Evolutionary conservation across 1,284 basidiomycete species (phyloP).

Genomic region (Microbotryomycetes sp.): DNA sequence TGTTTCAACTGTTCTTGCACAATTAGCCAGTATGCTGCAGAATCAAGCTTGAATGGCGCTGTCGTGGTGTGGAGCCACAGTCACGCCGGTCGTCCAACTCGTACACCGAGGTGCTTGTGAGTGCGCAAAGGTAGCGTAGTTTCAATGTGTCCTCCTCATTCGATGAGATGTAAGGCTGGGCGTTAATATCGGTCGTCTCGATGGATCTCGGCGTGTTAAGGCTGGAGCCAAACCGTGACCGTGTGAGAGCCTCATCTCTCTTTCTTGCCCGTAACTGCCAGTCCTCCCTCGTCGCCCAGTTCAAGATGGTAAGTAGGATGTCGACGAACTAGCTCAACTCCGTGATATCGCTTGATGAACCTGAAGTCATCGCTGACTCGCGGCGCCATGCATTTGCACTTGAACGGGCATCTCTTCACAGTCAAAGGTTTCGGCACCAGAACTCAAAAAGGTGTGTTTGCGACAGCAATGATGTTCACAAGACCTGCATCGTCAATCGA

Average conservation of each 20-base stretch:
- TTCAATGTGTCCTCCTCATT: too few relatives aligned
- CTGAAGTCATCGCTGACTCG: not conserved
- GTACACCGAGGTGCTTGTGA: too few relatives aligned
- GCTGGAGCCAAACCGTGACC: too few relatives aligned
- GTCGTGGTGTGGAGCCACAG: too few relatives aligned
- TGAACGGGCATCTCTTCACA: not conserved
- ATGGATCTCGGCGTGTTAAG: too few relatives aligned
- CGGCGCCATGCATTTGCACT: not conserved
- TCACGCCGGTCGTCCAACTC: too few relatives aligned
- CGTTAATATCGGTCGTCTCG: too few relatives aligned
- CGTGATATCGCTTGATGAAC: not conserved
- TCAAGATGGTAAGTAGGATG: not conserved
- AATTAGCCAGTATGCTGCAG: too few relatives aligned
- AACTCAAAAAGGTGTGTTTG: constrained; percentile 30
- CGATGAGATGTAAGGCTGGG: too few relatives aligned
- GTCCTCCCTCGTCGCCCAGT: constrained; percentile 4
- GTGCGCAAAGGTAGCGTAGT: too few relatives aligned
- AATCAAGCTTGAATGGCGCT: too few relatives aligned
- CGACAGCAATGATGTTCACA: not conserved
- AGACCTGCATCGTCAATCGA: not conserved
- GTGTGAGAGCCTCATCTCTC: not conserved
- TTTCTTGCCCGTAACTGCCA: not conserved
- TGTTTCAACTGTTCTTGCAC: too few relatives aligned
- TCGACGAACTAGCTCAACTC: not conserved
- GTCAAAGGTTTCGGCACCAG: constrained; percentile 29